Conservation (phyloP, 2,329 filamentous ascomycete genomes). For the Cladosporium sp. region DNA sequence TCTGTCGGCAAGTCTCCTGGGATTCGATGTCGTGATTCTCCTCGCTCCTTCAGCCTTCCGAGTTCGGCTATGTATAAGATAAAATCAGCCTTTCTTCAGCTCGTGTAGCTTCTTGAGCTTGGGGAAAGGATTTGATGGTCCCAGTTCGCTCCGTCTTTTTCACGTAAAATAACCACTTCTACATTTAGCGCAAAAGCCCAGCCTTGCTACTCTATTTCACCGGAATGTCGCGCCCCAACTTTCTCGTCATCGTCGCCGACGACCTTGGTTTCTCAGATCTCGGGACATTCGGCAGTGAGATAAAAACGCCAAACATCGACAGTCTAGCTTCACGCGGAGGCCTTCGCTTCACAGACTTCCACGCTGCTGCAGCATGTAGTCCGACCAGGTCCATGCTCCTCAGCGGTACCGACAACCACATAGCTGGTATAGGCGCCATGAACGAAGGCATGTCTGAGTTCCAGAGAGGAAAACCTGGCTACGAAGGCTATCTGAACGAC, state of each 20-base stretch:
- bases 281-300: conserved; percentile 37
- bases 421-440: conserved; percentile 39
- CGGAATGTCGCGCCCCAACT: conserved; percentile 22
- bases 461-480: conserved; percentile 35
- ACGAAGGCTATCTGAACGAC: conserved; percentile 43
- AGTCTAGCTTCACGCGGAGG: conserved; percentile 3
- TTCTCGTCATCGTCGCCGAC: conserved; percentile 32
- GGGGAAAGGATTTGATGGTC: not conserved
- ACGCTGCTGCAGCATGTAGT: conserved; percentile 21
- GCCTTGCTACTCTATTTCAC: not conserved
- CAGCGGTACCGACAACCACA: conserved; percentile 40
- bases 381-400: conserved; percentile 28
- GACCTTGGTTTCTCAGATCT: conserved; percentile 39
- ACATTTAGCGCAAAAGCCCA: not conserved
- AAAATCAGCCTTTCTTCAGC: not conserved
- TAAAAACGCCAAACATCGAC: conserved; percentile 25
- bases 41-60: not conserved
- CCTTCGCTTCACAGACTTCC: conserved; percentile 16
- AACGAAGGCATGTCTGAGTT: conserved; percentile 14
- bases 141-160: not conserved
- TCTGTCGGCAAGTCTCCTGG: not conserved
- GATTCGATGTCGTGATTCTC: not conserved
- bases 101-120: not conserved
- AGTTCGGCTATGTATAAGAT: not conserved
- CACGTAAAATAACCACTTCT: not conserved